phyloP scores from a whole-genome alignment of 768 basidiomycete genomes.

The Leucosporidium creatinivorum region DNA sequence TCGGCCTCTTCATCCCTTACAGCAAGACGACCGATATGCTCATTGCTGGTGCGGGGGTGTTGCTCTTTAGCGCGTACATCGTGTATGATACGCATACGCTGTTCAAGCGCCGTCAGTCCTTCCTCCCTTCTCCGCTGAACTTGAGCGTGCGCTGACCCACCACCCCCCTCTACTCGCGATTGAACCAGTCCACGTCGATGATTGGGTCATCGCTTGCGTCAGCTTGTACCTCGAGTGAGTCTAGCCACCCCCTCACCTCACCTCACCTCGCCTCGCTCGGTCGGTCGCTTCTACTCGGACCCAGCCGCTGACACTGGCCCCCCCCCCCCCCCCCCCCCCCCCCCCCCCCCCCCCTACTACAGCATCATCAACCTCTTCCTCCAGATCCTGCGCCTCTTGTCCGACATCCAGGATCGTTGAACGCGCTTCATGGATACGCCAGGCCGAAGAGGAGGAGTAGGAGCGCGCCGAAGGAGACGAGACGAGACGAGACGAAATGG shows the following conservation, averaged over 20 bases:
- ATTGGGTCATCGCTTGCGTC: slow-evolving; percentile 83
- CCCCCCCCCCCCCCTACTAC: not conserved
- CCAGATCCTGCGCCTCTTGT: slow-evolving; percentile 74
- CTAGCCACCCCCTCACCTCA: too few relatives aligned
- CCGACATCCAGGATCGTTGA: slow-evolving; percentile 41
- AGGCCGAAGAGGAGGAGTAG: too few relatives aligned
- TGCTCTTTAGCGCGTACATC: slow-evolving; percentile 15
- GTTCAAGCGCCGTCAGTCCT: not conserved
- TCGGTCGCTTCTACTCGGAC: too few relatives aligned
- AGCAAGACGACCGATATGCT: slow-evolving; percentile 68
- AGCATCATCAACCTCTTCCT: slow-evolving; percentile 86
- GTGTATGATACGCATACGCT: slow-evolving; percentile 11
- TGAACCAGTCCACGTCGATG: slow-evolving; percentile 70
- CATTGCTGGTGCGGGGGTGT: slow-evolving; percentile 6
- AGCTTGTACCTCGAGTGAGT: slow-evolving; percentile 89
- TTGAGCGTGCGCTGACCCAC: too few relatives aligned
- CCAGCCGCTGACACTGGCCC: too few relatives aligned
- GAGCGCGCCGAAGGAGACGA: too few relatives aligned
- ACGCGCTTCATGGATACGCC: too few relatives aligned
- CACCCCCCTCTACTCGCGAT: too few relatives aligned
- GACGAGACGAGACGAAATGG: too few relatives aligned
- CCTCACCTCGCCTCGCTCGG: too few relatives aligned
- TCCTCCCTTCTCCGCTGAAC: too few relatives aligned
- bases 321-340: too few relatives aligned
- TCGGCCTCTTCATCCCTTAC: slow-evolving; percentile 83